phyloP scores from a whole-genome alignment of 306 rosid genomes.

The Prunus davidiana region DNA sequence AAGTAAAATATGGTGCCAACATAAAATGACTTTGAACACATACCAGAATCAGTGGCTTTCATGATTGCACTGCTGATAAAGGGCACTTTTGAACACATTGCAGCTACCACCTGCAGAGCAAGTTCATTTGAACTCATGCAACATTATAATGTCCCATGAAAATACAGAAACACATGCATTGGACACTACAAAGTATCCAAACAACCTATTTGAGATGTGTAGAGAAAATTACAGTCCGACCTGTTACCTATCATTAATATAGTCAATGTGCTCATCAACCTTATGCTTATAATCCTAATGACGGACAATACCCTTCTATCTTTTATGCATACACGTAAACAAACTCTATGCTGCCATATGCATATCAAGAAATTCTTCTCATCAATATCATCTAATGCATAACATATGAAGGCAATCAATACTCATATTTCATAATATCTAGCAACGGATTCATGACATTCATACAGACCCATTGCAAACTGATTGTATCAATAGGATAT shows the following conservation, averaged over 20 bases:
- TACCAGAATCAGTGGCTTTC: slow-evolving; percentile 86
- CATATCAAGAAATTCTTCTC: background rate
- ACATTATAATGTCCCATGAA: background rate
- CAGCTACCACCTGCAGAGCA: slow-evolving; percentile 74
- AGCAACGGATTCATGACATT: background rate
- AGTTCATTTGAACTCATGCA: slow-evolving; percentile 20
- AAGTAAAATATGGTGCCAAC: background rate
- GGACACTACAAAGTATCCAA: background rate
- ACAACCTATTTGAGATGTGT: background rate
- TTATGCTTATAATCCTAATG: background rate
- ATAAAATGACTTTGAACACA: slow-evolving; percentile 20
- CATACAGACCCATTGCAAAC: background rate
- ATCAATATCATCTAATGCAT: background rate
- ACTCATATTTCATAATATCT: background rate
- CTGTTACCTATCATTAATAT: background rate
- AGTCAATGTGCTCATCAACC: background rate
- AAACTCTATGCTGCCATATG: background rate
- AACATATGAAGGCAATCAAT: background rate
- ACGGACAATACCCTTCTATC: background rate
- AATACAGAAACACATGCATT: slow-evolving; percentile 3
- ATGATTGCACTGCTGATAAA: slow-evolving; percentile 81
- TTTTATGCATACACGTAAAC: background rate
- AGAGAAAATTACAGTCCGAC: background rate
- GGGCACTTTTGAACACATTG: slow-evolving; percentile 98
- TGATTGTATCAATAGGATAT: slow-evolving; percentile 10